phyloP scores from a whole-genome alignment of 208 protist genomes.

The Trypanosoma melophagium region DNA sequence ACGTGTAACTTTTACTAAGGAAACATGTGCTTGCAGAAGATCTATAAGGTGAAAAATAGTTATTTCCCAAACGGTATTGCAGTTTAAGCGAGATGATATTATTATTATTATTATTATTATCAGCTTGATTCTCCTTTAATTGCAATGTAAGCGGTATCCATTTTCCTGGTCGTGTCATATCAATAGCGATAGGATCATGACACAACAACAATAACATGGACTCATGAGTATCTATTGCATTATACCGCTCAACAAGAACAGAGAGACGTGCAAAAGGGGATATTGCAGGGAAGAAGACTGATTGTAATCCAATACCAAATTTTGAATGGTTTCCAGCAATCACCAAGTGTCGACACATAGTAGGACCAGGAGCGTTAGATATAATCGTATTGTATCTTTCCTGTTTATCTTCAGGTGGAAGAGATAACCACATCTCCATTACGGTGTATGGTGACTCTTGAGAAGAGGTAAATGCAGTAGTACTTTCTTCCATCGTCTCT shows the following conservation, averaged over 20 bases:
- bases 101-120: background rate
- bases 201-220: background rate
- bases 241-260: background rate
- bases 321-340: background rate
- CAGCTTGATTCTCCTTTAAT: background rate
- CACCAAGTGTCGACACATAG: background rate
- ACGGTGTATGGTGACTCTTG: background rate
- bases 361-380: background rate
- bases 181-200: background rate
- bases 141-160: constrained; percentile 6
- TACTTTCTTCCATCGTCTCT: background rate
- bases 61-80: constrained; percentile 6
- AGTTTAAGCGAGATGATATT: background rate
- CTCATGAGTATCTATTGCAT: background rate
- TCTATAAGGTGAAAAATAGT: background rate
- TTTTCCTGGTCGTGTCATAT: background rate
- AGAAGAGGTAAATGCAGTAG: background rate
- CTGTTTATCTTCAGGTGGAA: background rate
- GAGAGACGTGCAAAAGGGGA: background rate
- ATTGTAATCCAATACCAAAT: too few species aligned
- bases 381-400: background rate
- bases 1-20: constrained; percentile 1
- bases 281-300: too few species aligned
- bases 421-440: constrained; percentile 17
- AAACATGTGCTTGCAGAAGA: background rate